phyloP scores from a whole-genome alignment of 2,329 filamentous ascomycete species.

The Trichoderma sp. region DNA sequence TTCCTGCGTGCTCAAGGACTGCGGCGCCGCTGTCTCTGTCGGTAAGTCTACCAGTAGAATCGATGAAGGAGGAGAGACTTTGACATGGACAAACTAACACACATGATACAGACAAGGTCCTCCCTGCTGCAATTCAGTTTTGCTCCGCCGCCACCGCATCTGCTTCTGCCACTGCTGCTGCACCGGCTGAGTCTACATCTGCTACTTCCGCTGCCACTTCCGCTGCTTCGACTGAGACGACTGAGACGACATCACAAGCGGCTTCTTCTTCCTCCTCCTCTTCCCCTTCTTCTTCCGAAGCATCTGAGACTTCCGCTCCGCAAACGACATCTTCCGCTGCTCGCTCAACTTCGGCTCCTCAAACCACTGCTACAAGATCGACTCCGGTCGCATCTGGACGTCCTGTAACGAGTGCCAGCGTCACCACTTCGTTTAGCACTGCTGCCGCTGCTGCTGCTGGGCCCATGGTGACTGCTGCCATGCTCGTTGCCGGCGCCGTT shows the following conservation, averaged over 20 bases:
- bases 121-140: slow-evolving; percentile 22
- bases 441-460: slow-evolving; percentile 14
- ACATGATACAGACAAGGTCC: slow-evolving; percentile 16
- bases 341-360: background rate
- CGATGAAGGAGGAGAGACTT: background rate
- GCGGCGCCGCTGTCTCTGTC: slow-evolving; percentile 27
- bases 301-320: slow-evolving; percentile 14
- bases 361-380: background rate
- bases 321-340: slow-evolving; percentile 14
- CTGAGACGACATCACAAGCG: background rate
- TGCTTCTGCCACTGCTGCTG: background rate
- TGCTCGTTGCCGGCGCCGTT: slow-evolving; percentile 12
- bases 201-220: background rate
- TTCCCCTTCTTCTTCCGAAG: slow-evolving; percentile 11
- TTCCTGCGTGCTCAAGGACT: slow-evolving; percentile 30
- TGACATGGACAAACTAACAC: background rate
- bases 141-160: slow-evolving; percentile 21
- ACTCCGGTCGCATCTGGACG: background rate
- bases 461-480: background rate
- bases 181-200: background rate
- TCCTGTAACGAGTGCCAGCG: background rate
- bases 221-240: too few relatives aligned
- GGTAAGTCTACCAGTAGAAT: slow-evolving; percentile 23
- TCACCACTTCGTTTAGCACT: background rate
- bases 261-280: background rate